Evolutionary conservation across 176 grass and related monocot genomes (phyloP).

Genomic region (Poa annua): DNA sequence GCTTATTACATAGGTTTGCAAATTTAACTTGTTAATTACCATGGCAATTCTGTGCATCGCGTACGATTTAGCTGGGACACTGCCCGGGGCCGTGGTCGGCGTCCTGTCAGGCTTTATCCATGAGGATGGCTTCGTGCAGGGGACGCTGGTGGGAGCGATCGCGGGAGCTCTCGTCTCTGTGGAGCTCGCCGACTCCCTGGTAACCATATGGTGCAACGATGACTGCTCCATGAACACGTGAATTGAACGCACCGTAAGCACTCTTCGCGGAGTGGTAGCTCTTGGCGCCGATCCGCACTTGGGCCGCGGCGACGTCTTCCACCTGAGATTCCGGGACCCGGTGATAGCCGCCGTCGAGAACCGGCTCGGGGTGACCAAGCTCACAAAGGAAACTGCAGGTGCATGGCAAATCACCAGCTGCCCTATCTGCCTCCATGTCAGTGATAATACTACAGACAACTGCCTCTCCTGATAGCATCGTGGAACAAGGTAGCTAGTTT

Average conservation of each 20-base stretch:
- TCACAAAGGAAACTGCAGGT: neutral
- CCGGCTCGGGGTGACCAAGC: constrained; percentile 45
- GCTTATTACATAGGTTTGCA: neutral
- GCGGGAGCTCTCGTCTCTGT: constrained; percentile 52
- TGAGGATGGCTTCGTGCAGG: constrained; percentile 52
- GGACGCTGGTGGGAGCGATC: constrained; percentile 52
- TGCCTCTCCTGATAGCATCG: no score
- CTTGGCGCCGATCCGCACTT: neutral
- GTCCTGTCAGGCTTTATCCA: constrained; percentile 44
- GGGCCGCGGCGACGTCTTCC: constrained; percentile 52
- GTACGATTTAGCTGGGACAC: constrained; percentile 37
- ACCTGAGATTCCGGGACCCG: constrained; percentile 30
- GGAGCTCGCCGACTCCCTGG: constrained; percentile 46
- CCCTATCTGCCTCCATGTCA: constrained; percentile 50
- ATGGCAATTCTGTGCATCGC: no score
- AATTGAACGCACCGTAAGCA: constrained; percentile 43
- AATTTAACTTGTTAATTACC: neutral
- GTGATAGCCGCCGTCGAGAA: constrained; percentile 45
- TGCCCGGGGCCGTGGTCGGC: constrained; percentile 49
- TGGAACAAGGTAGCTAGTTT: no score
- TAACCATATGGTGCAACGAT: constrained; percentile 43
- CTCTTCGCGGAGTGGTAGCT: neutral
- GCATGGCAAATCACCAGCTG: constrained; percentile 34
- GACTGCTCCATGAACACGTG: constrained; percentile 39
- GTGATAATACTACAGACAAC: neutral